Evolutionary conservation across 106 monocot species (phyloP).

Genomic region (Platanthera zijinensis): DNA sequence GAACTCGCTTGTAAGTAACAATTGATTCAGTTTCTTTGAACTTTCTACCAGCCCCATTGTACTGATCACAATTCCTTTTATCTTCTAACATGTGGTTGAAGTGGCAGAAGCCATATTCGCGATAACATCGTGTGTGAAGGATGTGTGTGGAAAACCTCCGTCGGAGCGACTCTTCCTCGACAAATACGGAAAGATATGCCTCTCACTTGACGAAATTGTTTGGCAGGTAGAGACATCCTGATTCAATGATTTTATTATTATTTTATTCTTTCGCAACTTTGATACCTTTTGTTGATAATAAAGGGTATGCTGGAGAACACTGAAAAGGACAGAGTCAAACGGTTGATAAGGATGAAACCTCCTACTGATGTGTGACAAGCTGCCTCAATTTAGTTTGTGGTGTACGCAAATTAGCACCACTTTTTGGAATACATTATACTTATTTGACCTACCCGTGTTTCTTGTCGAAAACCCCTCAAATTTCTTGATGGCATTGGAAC

Average conservation of each 20-base stretch:
- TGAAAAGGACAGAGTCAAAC: constrained; percentile 70
- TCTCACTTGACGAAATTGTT: constrained; percentile 93
- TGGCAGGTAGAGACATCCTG: constrained; percentile 62
- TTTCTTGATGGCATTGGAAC: too few species aligned
- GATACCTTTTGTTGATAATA: constrained; percentile 1
- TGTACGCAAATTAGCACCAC: too few species aligned
- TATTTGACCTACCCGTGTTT: too few species aligned
- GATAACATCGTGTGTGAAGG: constrained; percentile 76
- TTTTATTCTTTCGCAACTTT: neutral
- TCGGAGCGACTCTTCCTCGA: constrained; percentile 91
- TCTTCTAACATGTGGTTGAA: constrained; percentile 6
- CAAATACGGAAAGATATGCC: constrained; percentile 88
- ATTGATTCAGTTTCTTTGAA: neutral
- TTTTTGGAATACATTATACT: too few species aligned
- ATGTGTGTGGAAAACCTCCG: constrained; percentile 77
- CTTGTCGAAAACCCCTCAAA: too few species aligned
- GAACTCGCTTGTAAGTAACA: constrained; percentile 86
- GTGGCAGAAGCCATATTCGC: constrained; percentile 85
- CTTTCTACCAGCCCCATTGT: neutral
- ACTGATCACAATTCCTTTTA: neutral
- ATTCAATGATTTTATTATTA: neutral
- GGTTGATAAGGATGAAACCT: constrained; percentile 81
- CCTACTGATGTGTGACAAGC: constrained; percentile 56
- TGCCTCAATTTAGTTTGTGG: neutral
- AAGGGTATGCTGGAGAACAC: constrained; percentile 93